Conservation (phyloP, 164 flowering plant species). For the Liquidambar formosana region DNA sequence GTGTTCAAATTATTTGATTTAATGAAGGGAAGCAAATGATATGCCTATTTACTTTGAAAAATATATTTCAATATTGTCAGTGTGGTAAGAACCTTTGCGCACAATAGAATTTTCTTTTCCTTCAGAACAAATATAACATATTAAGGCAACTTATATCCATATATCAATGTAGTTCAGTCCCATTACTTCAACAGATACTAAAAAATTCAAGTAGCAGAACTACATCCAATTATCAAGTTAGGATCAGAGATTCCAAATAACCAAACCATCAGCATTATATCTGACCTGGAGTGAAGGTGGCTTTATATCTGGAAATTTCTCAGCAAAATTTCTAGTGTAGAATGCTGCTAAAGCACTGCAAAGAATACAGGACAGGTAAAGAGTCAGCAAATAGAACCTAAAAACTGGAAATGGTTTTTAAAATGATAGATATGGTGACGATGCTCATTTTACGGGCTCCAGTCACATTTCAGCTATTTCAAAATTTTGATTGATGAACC, state of each 20-base stretch:
- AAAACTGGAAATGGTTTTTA: too few species aligned
- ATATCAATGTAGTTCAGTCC: not conserved
- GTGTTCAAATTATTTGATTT: too few species aligned
- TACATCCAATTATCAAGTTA: not conserved
- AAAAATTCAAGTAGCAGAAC: not conserved
- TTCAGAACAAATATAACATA: not conserved
- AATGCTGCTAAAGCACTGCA: constrained; percentile 96
- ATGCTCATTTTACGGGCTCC: too few species aligned
- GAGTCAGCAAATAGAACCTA: not conserved
- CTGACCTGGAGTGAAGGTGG: constrained; percentile 94
- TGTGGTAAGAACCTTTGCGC: too few species aligned
- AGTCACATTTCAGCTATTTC: not conserved
- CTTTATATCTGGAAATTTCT: constrained; percentile 67
- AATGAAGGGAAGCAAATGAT: too few species aligned
- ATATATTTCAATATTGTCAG: too few species aligned
- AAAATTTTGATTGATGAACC: not conserved
- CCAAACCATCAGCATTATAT: constrained; percentile 8
- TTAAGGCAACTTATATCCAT: not conserved
- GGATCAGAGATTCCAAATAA: not conserved
- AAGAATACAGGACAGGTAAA: constrained; percentile 13
- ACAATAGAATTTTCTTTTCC: too few species aligned
- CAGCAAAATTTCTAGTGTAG: constrained; percentile 80
- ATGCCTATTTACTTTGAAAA: too few species aligned
- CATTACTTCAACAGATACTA: not conserved
- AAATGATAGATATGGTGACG: too few species aligned